Conservation (phyloP, 176 grass and related monocot genomes). For the Juncus effusus region DNA sequence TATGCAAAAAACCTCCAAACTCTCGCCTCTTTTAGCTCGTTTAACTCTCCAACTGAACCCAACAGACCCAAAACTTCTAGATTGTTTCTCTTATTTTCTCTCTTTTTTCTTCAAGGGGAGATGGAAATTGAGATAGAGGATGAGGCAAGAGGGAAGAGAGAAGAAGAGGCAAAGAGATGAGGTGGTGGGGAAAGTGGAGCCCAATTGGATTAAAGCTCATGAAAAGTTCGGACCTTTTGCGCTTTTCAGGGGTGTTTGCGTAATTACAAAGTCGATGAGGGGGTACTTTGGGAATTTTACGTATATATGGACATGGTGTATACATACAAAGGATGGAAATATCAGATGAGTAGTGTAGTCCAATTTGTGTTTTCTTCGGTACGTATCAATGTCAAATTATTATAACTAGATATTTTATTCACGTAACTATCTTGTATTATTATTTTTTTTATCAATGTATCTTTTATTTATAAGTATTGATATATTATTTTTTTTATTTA, state of each 20-base stretch:
- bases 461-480: too few species aligned
- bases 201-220: conserved; percentile 14
- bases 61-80: not conserved
- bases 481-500: not conserved
- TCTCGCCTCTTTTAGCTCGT: not conserved
- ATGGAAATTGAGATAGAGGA: conserved; percentile 2
- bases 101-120: not conserved
- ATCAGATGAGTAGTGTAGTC: too few species aligned
- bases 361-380: too few species aligned
- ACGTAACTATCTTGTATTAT: not conserved
- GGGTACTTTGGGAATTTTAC: not conserved
- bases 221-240: conserved; percentile 52
- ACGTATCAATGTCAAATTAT: too few species aligned
- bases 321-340: not conserved
- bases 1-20: not conserved
- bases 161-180: conserved; percentile 10
- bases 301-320: not conserved
- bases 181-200: conserved; percentile 45
- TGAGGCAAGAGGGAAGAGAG: too few species aligned
- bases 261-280: conserved; percentile 36
- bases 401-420: too few species aligned
- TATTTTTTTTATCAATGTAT: too few species aligned
- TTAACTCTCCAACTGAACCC: not conserved
- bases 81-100: not conserved
- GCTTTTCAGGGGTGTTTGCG: conserved; percentile 50